These are phyloP conservation scores for Yarrowia osloensis DNA, from an alignment of 805 yeast species.

Conservation along the genomic window DNA sequence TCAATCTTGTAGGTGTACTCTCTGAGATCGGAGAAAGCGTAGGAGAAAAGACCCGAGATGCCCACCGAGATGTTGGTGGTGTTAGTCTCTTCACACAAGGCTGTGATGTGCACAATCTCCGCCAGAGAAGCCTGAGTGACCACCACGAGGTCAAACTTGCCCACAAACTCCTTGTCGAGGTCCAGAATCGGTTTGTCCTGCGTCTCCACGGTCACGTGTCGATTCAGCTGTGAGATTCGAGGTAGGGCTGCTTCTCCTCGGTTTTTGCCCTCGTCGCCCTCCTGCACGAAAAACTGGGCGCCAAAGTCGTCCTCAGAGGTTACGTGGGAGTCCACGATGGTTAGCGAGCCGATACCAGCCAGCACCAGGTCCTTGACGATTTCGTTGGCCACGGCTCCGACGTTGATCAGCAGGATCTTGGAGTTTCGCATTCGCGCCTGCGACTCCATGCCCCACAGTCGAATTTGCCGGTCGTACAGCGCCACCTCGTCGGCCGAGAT, in stretches of 20 bases:
- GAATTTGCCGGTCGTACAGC: slow-evolving; percentile 88
- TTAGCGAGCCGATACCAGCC: slow-evolving; percentile 82
- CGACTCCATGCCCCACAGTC: slow-evolving; percentile 95
- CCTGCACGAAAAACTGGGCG: slow-evolving; percentile 71
- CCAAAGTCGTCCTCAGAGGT: slow-evolving; percentile 66
- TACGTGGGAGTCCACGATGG: slow-evolving; percentile 60
- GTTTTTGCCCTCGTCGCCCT: slow-evolving; percentile 54
- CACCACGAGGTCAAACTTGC: slow-evolving; percentile 66
- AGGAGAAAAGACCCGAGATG: slow-evolving; percentile 80
- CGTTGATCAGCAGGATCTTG: slow-evolving; percentile 64
- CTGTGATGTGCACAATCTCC: slow-evolving; percentile 48
- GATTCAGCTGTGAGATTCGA: slow-evolving; percentile 72
- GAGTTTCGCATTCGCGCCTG: slow-evolving; percentile 73
- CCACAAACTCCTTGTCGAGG: slow-evolving; percentile 46
- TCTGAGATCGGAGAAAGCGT: slow-evolving; percentile 75
- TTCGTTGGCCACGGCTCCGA: slow-evolving; percentile 81
- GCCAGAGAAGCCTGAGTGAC: slow-evolving; percentile 58
- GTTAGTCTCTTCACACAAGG: slow-evolving; percentile 53
- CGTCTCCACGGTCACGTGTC: slow-evolving; percentile 61
- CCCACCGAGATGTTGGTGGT: slow-evolving; percentile 71
- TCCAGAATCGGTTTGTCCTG: slow-evolving; percentile 45
- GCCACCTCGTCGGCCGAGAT: slow-evolving; percentile 70
- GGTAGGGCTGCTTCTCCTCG: slow-evolving; percentile 58
- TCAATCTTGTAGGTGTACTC: slow-evolving; percentile 49
- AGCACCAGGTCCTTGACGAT: slow-evolving; percentile 79